Evolutionary conservation across 352 stramenopile genomes (phyloP), one percentile per base, ranked within the genome.

Genomic region (Pelagophyceae sp.): DNA sequence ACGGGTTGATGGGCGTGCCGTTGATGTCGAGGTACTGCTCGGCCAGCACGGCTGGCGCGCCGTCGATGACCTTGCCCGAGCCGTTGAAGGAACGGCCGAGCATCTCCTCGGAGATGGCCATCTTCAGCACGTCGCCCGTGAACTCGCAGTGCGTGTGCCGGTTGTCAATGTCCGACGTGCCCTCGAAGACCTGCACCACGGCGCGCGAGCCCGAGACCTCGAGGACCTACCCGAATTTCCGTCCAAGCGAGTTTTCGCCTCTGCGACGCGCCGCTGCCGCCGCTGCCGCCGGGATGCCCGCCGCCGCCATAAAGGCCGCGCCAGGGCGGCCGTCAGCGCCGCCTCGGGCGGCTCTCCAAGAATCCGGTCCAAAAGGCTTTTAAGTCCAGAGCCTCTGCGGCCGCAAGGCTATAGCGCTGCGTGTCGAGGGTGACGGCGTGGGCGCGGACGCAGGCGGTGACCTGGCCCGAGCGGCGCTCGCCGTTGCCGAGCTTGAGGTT

Each of bases 41-140:
- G 38, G 96, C 94, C 38, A 99, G 91, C 65, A 99, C 95, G 51
- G 96, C 91, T 6, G 96, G 96, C 61, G 92, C 95, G 67, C 89
- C 91, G 83, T 99, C 96, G 82, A 99, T 99, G 61, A 96, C 94
- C 83, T 98, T 98, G 80, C 96, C 96, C 27, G 93, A 98, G 37
- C 95, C 95, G 85, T 98, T 98, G 87, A 98, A 99, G 70, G 91
- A 92, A 70, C 93, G 89, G 76, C 82, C 82, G 40, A 97, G 86
- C 95, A 99, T 99, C 84, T 99, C 96, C 83, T 99, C 95, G n/a
- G 85, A 98, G 78, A 99, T 98, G 77, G 96, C 92, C 94, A 99
- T 99, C 85, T 98, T 98, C 27, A 99, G 85, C 77, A 98, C 94
- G 83, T 98, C 96, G 76, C 96, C 96, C 76, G 95, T 99, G 86